phyloP scores from a whole-genome alignment of 768 basidiomycete genomes.

The Pleurotus eryngii region DNA sequence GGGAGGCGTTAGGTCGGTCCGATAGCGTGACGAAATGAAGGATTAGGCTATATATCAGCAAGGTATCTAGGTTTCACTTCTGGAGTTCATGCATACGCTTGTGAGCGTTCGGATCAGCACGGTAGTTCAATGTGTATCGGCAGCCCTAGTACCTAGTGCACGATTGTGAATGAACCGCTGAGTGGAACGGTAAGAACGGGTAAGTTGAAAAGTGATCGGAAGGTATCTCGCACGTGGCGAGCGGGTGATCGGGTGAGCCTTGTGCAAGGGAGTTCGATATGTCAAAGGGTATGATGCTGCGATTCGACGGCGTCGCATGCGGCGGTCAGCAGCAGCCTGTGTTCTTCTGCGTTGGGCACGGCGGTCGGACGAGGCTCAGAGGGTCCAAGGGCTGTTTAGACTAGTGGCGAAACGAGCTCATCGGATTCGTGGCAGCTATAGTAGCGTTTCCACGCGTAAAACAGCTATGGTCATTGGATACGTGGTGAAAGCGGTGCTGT shows the following conservation, averaged over 20 bases:
- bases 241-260: not conserved
- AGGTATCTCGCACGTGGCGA: too few species aligned
- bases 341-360: not conserved
- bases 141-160: too few species aligned
- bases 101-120: too few species aligned
- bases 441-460: too few species aligned
- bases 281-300: not conserved
- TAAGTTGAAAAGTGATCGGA: too few species aligned
- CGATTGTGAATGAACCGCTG: too few species aligned
- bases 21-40: too few species aligned
- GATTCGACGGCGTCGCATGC: constrained; percentile 6
- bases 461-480: not conserved
- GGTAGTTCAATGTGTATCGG: too few species aligned
- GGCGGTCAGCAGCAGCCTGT: not conserved
- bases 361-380: not conserved
- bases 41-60: not conserved
- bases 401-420: constrained; percentile 6
- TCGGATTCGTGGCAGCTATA: not conserved
- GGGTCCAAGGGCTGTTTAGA: not conserved
- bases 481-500: not conserved
- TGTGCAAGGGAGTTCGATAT: not conserved
- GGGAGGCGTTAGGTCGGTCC: not conserved
- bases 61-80: constrained; percentile 1
- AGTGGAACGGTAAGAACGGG: too few species aligned
- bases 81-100: not conserved